Evolutionary conservation across 1,139 yeast species (phyloP).

Genomic region (Yamadazyma dushanensis): DNA sequence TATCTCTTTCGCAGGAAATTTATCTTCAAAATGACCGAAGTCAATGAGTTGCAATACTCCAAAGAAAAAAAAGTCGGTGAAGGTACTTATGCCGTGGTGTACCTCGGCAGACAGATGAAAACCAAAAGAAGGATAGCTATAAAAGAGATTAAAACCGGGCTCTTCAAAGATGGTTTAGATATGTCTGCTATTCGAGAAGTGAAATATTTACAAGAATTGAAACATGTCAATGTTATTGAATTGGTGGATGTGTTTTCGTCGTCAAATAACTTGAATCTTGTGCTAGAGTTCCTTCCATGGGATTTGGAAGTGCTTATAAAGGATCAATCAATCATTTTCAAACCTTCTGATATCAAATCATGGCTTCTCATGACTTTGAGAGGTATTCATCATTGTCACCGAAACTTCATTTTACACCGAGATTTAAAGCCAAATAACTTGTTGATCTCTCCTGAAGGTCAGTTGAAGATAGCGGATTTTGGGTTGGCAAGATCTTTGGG

Average conservation of each 20-base stretch:
- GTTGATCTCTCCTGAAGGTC: conserved; percentile 81
- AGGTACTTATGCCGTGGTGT: conserved; percentile 98
- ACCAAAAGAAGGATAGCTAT: conserved; percentile 75
- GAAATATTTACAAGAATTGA: conserved; percentile 84
- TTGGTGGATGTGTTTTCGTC: conserved; percentile 83
- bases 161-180: conserved; percentile 93
- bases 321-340: conserved; percentile 73
- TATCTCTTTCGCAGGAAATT: background rate
- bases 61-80: conserved; percentile 91
- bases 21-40: conserved; percentile 5
- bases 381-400: conserved; percentile 93
- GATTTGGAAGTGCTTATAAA: conserved; percentile 90
- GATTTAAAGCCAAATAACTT: conserved; percentile 85
- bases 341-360: conserved; percentile 85
- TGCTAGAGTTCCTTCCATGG: conserved; percentile 86
- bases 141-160: conserved; percentile 92
- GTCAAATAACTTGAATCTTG: conserved; percentile 72
- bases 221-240: conserved; percentile 83
- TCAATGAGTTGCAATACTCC: conserved; percentile 25
- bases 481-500: conserved; percentile 89
- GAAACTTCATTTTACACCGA: conserved; percentile 86
- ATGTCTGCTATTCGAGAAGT: conserved; percentile 97
- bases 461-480: conserved; percentile 92
- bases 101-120: conserved; percentile 67
- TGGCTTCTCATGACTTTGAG: conserved; percentile 94